Evolutionary conservation across 768 basidiomycete genomes (phyloP).

Genomic region (Boletus tylopilopsis): DNA sequence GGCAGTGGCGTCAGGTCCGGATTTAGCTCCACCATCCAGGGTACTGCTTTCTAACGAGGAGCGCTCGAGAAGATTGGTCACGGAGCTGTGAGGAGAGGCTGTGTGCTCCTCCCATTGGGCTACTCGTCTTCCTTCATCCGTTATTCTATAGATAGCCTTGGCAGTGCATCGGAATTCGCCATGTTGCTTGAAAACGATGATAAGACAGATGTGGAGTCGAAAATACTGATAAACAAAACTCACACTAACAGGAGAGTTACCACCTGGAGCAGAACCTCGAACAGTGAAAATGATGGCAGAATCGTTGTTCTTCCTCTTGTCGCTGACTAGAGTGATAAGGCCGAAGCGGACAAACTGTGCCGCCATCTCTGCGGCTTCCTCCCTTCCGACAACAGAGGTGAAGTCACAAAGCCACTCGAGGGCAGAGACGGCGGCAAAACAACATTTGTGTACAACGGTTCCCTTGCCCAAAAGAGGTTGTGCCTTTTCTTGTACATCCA

Average conservation of each 20-base stretch:
- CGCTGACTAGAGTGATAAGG: slow-evolving; percentile 82
- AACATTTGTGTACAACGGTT: slow-evolving; percentile 53
- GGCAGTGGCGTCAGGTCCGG: slow-evolving; percentile 25
- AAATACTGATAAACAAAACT: slow-evolving; percentile 22
- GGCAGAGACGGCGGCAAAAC: slow-evolving; percentile 83
- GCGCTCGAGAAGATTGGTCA: slow-evolving; percentile 58
- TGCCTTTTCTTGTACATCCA: slow-evolving; percentile 67
- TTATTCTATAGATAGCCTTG: slow-evolving; percentile 92
- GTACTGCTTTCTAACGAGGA: slow-evolving; percentile 50
- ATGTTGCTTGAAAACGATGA: slow-evolving; percentile 56
- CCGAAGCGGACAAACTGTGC: slow-evolving; percentile 97
- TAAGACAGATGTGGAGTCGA: slow-evolving; percentile 2
- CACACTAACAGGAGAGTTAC: slow-evolving; percentile 72
- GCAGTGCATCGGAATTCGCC: slow-evolving; percentile 97
- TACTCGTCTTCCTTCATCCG: slow-evolving; percentile 82
- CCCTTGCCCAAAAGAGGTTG: slow-evolving; percentile 49
- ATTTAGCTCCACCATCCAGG: slow-evolving; percentile 20
- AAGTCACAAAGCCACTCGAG: slow-evolving; percentile 98
- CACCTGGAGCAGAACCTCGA: slow-evolving; percentile 72
- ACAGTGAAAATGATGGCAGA: slow-evolving; percentile 93
- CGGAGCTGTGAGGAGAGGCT: slow-evolving; percentile 61
- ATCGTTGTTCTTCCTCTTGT: slow-evolving; percentile 88
- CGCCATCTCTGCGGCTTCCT: slow-evolving; percentile 96
- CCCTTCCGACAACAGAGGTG: slow-evolving; percentile 90
- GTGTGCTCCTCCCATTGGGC: slow-evolving; percentile 76